Percentiles rank a stretch among this genome's conserved stretches.
These are phyloP conservation scores for Mycena citricolor DNA, from an alignment of 1,284 basidiomycete genomes.

Conservation along the genomic window DNA sequence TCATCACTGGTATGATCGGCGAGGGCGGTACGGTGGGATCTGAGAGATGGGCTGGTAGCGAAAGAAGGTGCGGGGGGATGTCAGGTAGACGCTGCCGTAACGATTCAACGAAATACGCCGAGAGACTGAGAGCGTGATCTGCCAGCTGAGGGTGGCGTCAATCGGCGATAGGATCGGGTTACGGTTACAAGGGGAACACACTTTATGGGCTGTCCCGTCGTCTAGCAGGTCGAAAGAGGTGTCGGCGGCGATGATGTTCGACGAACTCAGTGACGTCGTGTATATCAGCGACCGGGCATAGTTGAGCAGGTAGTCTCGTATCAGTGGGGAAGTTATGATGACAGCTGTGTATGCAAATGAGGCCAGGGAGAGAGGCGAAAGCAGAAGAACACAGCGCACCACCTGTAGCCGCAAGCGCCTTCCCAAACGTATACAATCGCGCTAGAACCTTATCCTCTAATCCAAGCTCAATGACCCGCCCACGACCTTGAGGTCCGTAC, in stretches of 20 bases:
- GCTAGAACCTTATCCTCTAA: constrained; percentile 65
- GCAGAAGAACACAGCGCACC: constrained; percentile 48
- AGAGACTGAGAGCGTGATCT: constrained; percentile 39
- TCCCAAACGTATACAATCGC: constrained; percentile 59
- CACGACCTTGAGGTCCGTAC: constrained; percentile 78
- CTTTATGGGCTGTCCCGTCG: constrained; percentile 60
- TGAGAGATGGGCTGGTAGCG: constrained; percentile 32
- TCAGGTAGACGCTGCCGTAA: constrained; percentile 27
- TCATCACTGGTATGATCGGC: constrained; percentile 87
- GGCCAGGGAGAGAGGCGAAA: constrained; percentile 30
- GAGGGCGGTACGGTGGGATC: constrained; percentile 31
- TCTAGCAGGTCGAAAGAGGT: constrained; percentile 80
- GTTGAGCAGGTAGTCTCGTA: constrained; percentile 87
- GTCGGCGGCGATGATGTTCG: constrained; percentile 73
- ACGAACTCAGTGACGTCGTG: constrained; percentile 78
- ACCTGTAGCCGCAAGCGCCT: constrained; percentile 65
- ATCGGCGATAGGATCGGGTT: no score
- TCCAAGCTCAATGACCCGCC: constrained; percentile 63
- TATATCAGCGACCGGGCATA: constrained; percentile 92
- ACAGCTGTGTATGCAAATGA: constrained; percentile 55
- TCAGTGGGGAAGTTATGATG: constrained; percentile 68
- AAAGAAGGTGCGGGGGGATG: constrained; percentile 35
- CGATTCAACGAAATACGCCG: constrained; percentile 36
- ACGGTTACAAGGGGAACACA: constrained; percentile 18
- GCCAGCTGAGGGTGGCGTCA: constrained; percentile 42